Base-by-base conservation (phyloP, 768 basidiomycete species). In the Phaeotremella skinneri region DNA sequence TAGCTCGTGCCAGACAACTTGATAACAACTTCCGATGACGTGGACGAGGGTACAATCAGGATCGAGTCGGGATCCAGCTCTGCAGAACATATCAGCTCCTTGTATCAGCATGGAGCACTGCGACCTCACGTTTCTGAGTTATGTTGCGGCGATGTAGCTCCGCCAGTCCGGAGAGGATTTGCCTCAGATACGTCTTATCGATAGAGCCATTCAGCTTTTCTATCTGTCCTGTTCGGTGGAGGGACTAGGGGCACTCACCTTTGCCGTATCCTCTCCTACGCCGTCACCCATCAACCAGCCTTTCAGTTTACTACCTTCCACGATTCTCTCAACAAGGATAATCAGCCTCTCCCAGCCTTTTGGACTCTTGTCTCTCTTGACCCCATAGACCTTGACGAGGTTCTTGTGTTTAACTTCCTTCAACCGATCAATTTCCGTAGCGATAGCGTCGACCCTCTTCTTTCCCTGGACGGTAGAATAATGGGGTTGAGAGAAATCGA, bases 1-100 rank as follows among this genome's bases (percentile, higher is more conserved):
- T 86, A 96, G 16, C 81, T 84, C 2, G 85, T 85, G 63, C 85
- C 86, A 20, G 85, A 83, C 2, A 96, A 76, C 72, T 91, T 92
- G 70, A 90, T 81, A 20, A 83, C 78, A 9, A 83, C 78, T 30
- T 83, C 82, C 4, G 81, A 78, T 1, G 79, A 78, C 49, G 81
- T 80, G n/a, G 63, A 59, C 16, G 67, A 45, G 23, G 60, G 31
- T 5, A 62, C 60, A 20, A 76, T 53, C 3, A 73, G 48, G 26
- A 64, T 60, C 21, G 58, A 54, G 32, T 77, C 75, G 30, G 63
- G 58, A n/a, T 64, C 63, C 20, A 74, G 48, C 27, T 61, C 61
- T 67, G 42, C 11, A 27, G 27, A 16, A 14, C 25, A 17, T 20
- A 23, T 62, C n/a, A 50, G 50, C 34, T 9, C 37, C n/a, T 39